Conservation (phyloP, 2,329 filamentous ascomycete species). For the Aphanocladium album region DNA sequence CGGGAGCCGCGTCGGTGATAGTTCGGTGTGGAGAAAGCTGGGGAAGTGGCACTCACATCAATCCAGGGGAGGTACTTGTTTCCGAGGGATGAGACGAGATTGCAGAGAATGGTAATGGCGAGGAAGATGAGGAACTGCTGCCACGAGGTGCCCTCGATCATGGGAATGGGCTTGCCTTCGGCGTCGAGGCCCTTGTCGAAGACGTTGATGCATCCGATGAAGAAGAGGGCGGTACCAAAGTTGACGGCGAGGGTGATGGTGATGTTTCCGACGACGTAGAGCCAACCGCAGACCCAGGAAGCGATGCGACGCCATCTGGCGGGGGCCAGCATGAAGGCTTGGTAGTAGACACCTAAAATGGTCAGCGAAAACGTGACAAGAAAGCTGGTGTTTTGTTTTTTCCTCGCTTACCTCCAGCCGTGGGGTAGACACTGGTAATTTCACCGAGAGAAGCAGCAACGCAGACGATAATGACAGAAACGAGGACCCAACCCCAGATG, state of each 20-base stretch:
- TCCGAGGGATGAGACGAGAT: constrained; percentile 60
- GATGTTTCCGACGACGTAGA: constrained; percentile 74
- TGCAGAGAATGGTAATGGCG: constrained; percentile 59
- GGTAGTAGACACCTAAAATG: constrained; percentile 60
- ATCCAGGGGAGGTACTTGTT: constrained; percentile 63
- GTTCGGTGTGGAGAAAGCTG: neutral
- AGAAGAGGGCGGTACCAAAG: constrained; percentile 68
- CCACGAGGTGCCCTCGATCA: constrained; percentile 50
- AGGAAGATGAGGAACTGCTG: constrained; percentile 70
- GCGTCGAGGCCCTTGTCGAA: constrained; percentile 44
- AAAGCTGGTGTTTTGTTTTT: too few species aligned
- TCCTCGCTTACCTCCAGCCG: constrained; percentile 53
- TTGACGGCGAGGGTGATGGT: constrained; percentile 80
- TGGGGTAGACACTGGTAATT: constrained; percentile 71
- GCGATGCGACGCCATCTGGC: constrained; percentile 55
- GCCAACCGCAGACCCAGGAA: constrained; percentile 70
- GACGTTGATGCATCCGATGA: constrained; percentile 52
- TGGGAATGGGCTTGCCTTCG: constrained; percentile 34
- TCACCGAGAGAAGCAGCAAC: constrained; percentile 67
- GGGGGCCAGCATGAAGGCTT: constrained; percentile 69
- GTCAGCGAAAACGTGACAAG: neutral
- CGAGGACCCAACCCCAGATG: constrained; percentile 67
- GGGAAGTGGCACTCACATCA: constrained; percentile 51
- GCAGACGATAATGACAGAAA: constrained; percentile 66
- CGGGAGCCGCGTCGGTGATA: constrained; percentile 4